phyloP scores from a whole-genome alignment of 1,284 basidiomycete species.

The Apiotrichum sp. region DNA sequence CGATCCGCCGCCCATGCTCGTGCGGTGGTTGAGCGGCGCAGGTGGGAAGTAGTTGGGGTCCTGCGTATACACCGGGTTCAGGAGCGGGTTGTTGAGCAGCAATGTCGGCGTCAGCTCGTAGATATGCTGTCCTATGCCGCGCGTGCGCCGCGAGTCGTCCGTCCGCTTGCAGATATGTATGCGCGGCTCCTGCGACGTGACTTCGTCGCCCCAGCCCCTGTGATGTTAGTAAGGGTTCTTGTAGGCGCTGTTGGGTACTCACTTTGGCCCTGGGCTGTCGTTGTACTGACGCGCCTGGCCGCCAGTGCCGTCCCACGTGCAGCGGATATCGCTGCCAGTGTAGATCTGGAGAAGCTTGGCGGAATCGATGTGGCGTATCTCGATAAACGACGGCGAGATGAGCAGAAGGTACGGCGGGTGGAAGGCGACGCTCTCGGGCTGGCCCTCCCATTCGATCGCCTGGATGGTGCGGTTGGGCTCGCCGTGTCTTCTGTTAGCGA shows the following conservation, averaged over 20 bases:
- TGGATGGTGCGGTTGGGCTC: conserved; percentile 63
- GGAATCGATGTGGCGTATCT: conserved; percentile 77
- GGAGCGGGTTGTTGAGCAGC: conserved; percentile 43
- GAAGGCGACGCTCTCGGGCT: conserved; percentile 76
- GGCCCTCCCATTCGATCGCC: conserved; percentile 93
- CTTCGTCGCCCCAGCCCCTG: conserved; percentile 42
- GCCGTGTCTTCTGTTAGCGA: conserved; percentile 54
- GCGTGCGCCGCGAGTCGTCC: conserved; percentile 15
- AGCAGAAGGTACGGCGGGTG: conserved; percentile 84
- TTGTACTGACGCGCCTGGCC: conserved; percentile 28
- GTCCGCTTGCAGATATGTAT: conserved; percentile 45
- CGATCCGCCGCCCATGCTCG: conserved; percentile 2
- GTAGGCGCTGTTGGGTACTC: not conserved
- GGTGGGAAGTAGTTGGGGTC: conserved; percentile 47
- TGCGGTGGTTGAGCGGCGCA: conserved; percentile 26
- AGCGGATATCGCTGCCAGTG: conserved; percentile 69
- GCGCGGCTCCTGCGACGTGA: conserved; percentile 41
- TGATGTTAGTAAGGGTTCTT: not conserved
- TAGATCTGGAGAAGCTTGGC: conserved; percentile 87
- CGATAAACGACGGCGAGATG: conserved; percentile 86
- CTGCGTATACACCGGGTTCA: conserved; percentile 38
- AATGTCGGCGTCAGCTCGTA: conserved; percentile 47
- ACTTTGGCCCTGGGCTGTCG: conserved; percentile 35
- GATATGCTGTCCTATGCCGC: conserved; percentile 43
- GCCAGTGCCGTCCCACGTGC: conserved; percentile 62